Evolutionary conservation across 2,329 filamentous ascomycete genomes (phyloP).

Genomic region (Chrysosporium keratinophilum): DNA sequence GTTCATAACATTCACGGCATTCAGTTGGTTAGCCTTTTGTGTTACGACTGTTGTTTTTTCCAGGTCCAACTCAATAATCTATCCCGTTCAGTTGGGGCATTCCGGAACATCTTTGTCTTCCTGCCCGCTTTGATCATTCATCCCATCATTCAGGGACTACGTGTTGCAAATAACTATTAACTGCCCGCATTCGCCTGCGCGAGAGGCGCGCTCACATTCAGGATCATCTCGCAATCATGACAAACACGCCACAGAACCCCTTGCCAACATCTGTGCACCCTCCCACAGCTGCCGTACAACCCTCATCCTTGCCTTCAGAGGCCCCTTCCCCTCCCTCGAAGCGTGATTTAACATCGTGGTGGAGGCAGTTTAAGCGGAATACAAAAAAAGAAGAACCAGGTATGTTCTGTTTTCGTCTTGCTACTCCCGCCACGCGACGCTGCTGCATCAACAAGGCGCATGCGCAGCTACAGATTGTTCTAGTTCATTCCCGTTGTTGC

Average conservation of each 20-base stretch:
- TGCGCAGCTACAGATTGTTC: neutral
- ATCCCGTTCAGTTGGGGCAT: neutral
- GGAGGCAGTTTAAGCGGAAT: slow-evolving; percentile 82
- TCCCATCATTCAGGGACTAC: neutral
- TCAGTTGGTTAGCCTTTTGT: neutral
- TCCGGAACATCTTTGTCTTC: neutral
- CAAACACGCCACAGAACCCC: slow-evolving; percentile 1
- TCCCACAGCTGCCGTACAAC: neutral
- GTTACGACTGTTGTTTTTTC: neutral
- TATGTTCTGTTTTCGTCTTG: slow-evolving; percentile 27
- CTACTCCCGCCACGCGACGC: neutral
- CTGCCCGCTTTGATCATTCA: neutral
- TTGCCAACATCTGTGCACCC: neutral
- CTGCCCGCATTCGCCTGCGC: neutral
- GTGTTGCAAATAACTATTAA: neutral
- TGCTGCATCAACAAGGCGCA: neutral
- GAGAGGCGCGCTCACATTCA: neutral
- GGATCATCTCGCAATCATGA: neutral
- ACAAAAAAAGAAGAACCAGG: slow-evolving; percentile 54
- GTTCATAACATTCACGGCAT: neutral
- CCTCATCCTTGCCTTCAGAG: slow-evolving; percentile 28
- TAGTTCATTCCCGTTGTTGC: neutral
- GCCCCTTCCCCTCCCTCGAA: slow-evolving; percentile 66
- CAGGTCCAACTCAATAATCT: neutral
- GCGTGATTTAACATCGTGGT: slow-evolving; percentile 88